phyloP scores from a whole-genome alignment of 2,329 filamentous ascomycete genomes.

The Aspergillus texensis region DNA sequence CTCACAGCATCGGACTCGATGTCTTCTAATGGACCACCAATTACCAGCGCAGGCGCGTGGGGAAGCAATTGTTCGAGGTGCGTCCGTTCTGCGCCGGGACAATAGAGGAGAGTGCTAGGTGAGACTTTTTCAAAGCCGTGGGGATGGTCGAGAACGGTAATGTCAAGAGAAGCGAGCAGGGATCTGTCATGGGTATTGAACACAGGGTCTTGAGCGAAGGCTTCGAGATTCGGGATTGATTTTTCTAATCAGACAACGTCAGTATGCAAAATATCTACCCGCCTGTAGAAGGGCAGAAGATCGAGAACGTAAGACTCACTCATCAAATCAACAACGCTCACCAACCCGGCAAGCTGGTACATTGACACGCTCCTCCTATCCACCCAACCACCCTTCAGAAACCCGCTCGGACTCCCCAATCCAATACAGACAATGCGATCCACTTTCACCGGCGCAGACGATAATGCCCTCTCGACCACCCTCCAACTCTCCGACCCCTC shows the following conservation, averaged over 20 bases:
- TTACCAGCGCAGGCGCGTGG: conserved; percentile 55
- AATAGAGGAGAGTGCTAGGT: conserved; percentile 58
- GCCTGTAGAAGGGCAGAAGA: neutral
- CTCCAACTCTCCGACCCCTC: conserved; percentile 32
- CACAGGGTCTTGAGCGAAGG: conserved; percentile 60
- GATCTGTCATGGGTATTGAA: conserved; percentile 47
- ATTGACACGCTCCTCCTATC: conserved; percentile 44
- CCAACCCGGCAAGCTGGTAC: conserved; percentile 45
- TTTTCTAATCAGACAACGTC: neutral
- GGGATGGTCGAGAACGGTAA: conserved; percentile 52
- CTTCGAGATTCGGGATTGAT: conserved; percentile 9
- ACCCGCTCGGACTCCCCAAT: conserved; percentile 45
- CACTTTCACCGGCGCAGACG: conserved; percentile 8
- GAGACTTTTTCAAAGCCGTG: conserved; percentile 56
- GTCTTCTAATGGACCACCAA: conserved; percentile 55
- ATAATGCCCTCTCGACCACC: conserved; percentile 17
- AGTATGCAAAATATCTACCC: neutral
- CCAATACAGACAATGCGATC: conserved; percentile 40
- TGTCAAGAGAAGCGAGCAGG: conserved; percentile 39
- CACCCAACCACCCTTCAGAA: conserved; percentile 46
- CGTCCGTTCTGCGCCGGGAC: conserved; percentile 59
- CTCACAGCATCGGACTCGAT: conserved; percentile 28
- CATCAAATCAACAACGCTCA: conserved; percentile 29
- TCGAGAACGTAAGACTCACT: conserved; percentile 22
- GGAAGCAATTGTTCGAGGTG: conserved; percentile 56